A percentile compares a stretch with the other conserved stretches of the same genome.
These are phyloP conservation scores for Thelephora terrestris DNA, from an alignment of 1,284 basidiomycete species.

Conservation along the genomic window DNA sequence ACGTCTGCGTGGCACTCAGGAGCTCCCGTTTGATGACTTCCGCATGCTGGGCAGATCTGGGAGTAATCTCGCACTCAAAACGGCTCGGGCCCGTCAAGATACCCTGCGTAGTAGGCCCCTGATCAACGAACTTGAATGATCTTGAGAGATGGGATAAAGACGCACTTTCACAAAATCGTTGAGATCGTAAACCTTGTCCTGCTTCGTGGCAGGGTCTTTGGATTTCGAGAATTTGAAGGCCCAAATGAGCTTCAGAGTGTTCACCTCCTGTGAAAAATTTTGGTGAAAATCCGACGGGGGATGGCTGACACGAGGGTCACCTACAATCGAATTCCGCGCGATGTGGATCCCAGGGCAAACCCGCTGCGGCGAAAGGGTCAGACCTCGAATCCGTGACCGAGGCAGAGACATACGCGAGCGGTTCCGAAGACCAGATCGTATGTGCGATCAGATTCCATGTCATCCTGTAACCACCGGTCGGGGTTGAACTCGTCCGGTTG, in stretches of 20 bases:
- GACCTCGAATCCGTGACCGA: neutral
- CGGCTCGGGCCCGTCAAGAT: neutral
- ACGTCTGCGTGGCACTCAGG: neutral
- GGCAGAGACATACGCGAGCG: constrained; percentile 10
- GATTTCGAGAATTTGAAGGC: constrained; percentile 7
- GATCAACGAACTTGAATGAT: neutral
- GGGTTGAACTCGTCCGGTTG: constrained; percentile 11
- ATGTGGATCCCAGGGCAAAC: constrained; percentile 16
- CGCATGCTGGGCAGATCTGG: neutral
- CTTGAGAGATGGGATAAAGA: neutral
- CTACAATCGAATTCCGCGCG: constrained; percentile 11
- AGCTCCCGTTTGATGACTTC: neutral
- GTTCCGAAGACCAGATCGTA: constrained; percentile 14
- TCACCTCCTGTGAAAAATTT: constrained; percentile 3
- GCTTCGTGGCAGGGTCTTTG: constrained; percentile 5
- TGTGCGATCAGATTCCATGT: constrained; percentile 1
- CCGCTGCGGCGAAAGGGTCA: constrained; percentile 7
- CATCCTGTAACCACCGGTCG: constrained; percentile 5
- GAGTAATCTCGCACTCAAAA: neutral
- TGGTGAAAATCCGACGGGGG: neutral
- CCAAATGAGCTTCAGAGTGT: constrained; percentile 9
- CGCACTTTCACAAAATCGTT: constrained; percentile 3
- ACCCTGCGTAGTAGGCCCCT: neutral
- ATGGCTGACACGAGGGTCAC: neutral
- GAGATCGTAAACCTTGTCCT: constrained; percentile 1